Evolutionary conservation across 805 yeast genomes (phyloP), one percentile per base, ranked within the genome.

Genomic region (Candida ulmi): DNA sequence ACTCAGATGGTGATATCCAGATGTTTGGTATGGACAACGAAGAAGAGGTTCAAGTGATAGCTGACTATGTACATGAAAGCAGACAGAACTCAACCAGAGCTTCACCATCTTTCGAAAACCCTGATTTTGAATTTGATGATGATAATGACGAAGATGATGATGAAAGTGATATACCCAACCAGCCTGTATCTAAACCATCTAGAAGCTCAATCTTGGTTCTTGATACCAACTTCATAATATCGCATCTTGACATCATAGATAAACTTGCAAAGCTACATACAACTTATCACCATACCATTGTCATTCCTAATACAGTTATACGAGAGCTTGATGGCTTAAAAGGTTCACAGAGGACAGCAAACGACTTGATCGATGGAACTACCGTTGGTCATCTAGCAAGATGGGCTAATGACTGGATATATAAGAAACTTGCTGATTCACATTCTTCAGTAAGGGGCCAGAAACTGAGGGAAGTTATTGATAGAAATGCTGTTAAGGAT

Each of bases 291-390:
- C 73, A 77, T 36, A 51, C 58, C 21, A 64, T 90, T 2, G 65
- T 90, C 0, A 66, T 90, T 4, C 98, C 98, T 0, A 63, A 63
- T 5, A 74, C 80, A 1, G 93, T 83, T 3, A 65, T 86, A 12
- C 68, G 65, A 30, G 98, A 90, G 55, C 66, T 90, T n/a, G 97
- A 90, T 60, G 90, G 90, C 0, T 64, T 90, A 46, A 90, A 90
- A 54, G 63, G 57, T 3, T 67, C 78, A 40, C 51, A 44, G 19
- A 50, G 26, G 45, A 42, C n/a, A 17, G 33, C 50, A 6, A 39
- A 24, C 9, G 40, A 35, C 36, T 37, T 26, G 12, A 50, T 50
- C 11, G 41, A 40, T 23, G 59, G 42, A 11, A 50, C 41, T 7
- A 50, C 78, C 0, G 68, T 83, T 9, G 79, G 84, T 0, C 63